Evolutionary conservation across 176 grass and related monocot genomes (phyloP), one percentile per base, ranked within the genome.

Genomic region (Paspalum vaginatum): DNA sequence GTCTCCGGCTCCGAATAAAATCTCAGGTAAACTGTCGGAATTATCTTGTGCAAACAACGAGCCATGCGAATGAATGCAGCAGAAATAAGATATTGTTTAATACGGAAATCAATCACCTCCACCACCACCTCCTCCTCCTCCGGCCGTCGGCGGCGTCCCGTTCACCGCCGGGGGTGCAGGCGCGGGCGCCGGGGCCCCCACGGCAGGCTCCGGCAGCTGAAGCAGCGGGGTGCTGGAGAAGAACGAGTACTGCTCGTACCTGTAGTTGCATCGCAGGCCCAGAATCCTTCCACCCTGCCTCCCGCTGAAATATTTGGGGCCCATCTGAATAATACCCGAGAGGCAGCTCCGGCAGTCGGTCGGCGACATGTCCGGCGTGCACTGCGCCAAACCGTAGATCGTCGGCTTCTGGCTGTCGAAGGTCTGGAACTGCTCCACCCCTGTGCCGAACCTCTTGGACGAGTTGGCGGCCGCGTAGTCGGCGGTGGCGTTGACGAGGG

Each of bases 311-410:
- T 77, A 73, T 14, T 11, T 0, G 0, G 50, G 9, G 0, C 6
- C 39, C 10, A 0, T 1, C 11, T 2, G 0, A 0, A 82, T 42
- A 3, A 89, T 77, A 1, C 1, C 1, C 0, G 0, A 0, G 4
- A 86, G 74, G 20, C 88, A 90, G 9, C 4, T 50, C 40, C 70
- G 74, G 87, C 89, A 95, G 1, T 73, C 61, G 0, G 46, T 9
- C 11, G 58, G 48, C 9, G 72, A 0, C 83, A 93, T 60, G 44
- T 97, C 88, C 57, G 68, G 85, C 39, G 72, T 89, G 88, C 93
- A 97, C 83, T 93, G 88, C 9, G 14, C 61, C 53, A 97, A 25
- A 1, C 83, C 87, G 57, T 97, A 91, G 0, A 93, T 79, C 2
- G 8, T 77, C 2, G 83, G 85, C 1, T 72, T 65, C 0, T 2